These are phyloP conservation scores for Globisporangium abappressorium DNA, from an alignment of 352 stramenopile species.

Conservation along the genomic window DNA sequence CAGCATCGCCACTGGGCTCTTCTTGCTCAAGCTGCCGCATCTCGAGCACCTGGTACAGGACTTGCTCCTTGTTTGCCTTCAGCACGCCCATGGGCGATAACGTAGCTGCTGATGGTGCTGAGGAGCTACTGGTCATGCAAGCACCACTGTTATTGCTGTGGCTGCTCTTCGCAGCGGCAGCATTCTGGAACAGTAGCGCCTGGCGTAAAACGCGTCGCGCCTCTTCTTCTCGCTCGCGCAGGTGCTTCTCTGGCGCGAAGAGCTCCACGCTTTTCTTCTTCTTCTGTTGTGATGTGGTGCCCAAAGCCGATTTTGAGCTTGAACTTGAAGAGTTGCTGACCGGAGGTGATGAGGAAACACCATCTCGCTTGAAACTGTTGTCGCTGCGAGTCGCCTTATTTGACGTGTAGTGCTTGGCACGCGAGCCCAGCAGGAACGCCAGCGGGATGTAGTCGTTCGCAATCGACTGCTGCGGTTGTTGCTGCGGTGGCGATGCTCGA, in stretches of 20 bases:
- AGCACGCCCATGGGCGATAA: conserved; percentile 12
- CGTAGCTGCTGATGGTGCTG: background rate
- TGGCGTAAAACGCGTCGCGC: conserved; percentile 33
- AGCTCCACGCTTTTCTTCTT: conserved; percentile 4
- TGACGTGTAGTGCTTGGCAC: conserved; percentile 35
- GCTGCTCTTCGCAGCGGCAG: background rate
- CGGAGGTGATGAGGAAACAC: background rate
- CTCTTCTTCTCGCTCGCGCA: conserved; percentile 35
- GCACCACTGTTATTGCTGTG: background rate
- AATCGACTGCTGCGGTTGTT: conserved; percentile 17
- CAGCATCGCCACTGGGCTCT: background rate
- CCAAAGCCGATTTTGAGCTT: background rate
- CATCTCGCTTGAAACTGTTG: no score
- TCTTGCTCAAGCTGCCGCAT: background rate
- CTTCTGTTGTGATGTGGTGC: background rate
- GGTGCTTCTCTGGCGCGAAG: conserved; percentile 19
- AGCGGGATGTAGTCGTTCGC: conserved; percentile 59
- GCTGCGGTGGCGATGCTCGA: background rate
- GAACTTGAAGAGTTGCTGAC: background rate
- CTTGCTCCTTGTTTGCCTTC: conserved; percentile 3
- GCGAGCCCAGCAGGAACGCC: conserved; percentile 57
- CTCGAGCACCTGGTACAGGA: conserved; percentile 9
- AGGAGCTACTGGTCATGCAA: background rate
- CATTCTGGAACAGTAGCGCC: conserved; percentile 22
- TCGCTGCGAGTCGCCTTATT: background rate